These are phyloP conservation scores for Allium fistulosum DNA, from an alignment of 106 monocot genomes.

Conservation along the genomic window DNA sequence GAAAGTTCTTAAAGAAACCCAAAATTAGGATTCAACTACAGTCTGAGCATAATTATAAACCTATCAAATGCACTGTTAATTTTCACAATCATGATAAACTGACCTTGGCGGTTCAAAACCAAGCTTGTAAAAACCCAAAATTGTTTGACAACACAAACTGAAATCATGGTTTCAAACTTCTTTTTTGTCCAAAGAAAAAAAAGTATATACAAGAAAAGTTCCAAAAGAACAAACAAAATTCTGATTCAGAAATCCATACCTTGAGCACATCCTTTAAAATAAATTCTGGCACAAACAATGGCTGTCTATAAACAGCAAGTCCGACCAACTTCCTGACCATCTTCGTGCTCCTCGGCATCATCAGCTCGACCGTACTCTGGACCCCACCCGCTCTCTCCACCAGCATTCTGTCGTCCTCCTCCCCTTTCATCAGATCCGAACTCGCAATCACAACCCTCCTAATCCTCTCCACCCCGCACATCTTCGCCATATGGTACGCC, in stretches of 20 bases:
- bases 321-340: conserved; percentile 11
- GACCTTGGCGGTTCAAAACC: no score
- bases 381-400: conserved; percentile 18
- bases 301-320: conserved; percentile 14
- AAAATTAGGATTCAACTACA: no score
- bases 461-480: conserved; percentile 20
- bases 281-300: conserved; percentile 30
- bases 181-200: not conserved
- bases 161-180: not conserved
- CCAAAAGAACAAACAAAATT: not conserved
- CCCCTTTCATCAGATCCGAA: conserved; percentile 37
- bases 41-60: no score
- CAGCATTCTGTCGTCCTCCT: conserved; percentile 31
- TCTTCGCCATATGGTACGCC: conserved; percentile 50
- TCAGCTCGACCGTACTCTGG: conserved; percentile 10
- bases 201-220: not conserved
- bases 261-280: conserved; percentile 21
- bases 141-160: no score
- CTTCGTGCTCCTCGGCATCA: conserved; percentile 22
- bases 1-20: no score
- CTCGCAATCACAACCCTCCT: conserved; percentile 48
- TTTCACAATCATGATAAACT: no score
- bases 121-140: no score
- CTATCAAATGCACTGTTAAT: no score
- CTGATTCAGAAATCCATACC: conserved; percentile 6